Percentiles rank a stretch among this genome's conserved stretches.
Conservation (phyloP, 768 basidiomycete genomes). For the Lanmaoa rubissima region DNA sequence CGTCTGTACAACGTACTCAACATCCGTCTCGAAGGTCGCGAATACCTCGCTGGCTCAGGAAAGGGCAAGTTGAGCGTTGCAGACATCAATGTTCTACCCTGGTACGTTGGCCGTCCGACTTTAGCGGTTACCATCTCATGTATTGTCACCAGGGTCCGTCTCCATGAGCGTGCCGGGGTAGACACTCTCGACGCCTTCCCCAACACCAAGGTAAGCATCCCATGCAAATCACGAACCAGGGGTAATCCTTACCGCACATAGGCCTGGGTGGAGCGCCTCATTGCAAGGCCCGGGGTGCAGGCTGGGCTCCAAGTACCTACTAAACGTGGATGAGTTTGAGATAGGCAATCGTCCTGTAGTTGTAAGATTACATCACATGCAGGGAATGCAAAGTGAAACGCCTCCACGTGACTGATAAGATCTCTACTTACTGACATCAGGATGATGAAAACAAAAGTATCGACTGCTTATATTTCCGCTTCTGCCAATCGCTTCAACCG, state of each 20-base stretch:
- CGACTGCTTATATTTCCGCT: constrained; percentile 45
- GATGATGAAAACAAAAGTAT: constrained; percentile 14
- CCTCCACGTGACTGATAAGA: constrained; percentile 20
- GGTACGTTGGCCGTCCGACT: constrained; percentile 38
- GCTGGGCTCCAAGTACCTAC: constrained; percentile 23
- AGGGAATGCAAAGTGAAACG: neutral
- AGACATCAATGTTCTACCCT: constrained; percentile 66
- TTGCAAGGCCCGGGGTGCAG: constrained; percentile 20
- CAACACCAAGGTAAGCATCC: constrained; percentile 46
- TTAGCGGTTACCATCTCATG: neutral
- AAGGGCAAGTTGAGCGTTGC: constrained; percentile 68
- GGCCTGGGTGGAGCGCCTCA: constrained; percentile 33
- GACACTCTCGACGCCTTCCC: constrained; percentile 64
- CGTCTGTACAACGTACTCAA: constrained; percentile 84
- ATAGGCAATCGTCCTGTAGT: neutral
- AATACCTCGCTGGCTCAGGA: constrained; percentile 78
- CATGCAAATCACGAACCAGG: no score
- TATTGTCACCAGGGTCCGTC: constrained; percentile 47
- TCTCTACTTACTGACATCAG: neutral
- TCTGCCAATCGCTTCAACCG: constrained; percentile 47
- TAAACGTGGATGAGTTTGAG: neutral
- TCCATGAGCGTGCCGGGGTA: constrained; percentile 47
- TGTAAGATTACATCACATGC: neutral
- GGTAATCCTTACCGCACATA: neutral
- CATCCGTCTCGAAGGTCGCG: constrained; percentile 66